Evolutionary conservation across 2,329 filamentous ascomycete genomes (phyloP), one percentile per base, ranked within the genome.

Genomic region (Eutypella sp.): DNA sequence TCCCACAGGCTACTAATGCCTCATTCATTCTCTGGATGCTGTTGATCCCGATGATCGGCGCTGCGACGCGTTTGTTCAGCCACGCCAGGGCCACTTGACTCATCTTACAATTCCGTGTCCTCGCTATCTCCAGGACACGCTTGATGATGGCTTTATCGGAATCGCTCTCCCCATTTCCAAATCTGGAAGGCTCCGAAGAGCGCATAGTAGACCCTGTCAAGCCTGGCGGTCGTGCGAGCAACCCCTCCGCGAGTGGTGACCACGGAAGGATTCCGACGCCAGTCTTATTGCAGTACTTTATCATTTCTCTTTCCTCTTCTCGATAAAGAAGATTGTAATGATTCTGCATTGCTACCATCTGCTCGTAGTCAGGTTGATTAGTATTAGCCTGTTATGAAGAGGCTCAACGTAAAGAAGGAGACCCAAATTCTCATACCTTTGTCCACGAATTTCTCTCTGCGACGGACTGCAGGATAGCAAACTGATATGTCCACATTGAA

Each of bases 331-430:
- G 58, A 49, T 74, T 79, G 54, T 81, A 74, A 19, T 73, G 66
- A 47, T 79, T 77, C 52, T 81, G 76, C 78, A 82, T 81, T 3
- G 67, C 72, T 37, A 80, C 63, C 49, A 33, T 33, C 81, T 81
- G 31, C 16, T n/a, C 15, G 15, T 9, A 33, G 31, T 33, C 31
- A 33, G 31, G 15, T 33, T 33, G 31, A 16, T 16, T 9, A 16
- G 9, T 16, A 9, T 16, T 33, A n/a, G n/a, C n/a, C n/a, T n/a
- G n/a, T n/a, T n/a, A n/a, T n/a, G n/a, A n/a, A 33, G 31, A 33
- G 31, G 15, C 31, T n/a, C 16, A 33, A 16, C 16, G 16, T 16
- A 16, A 16, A 1, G 31, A n/a, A n/a, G n/a, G n/a, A n/a, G n/a
- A n/a, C n/a, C n/a, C n/a, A n/a, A n/a, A n/a, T n/a, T 33, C 3